These are phyloP conservation scores for Alternaria arborescens DNA, from an alignment of 2,329 filamentous ascomycete genomes.

Conservation along the genomic window DNA sequence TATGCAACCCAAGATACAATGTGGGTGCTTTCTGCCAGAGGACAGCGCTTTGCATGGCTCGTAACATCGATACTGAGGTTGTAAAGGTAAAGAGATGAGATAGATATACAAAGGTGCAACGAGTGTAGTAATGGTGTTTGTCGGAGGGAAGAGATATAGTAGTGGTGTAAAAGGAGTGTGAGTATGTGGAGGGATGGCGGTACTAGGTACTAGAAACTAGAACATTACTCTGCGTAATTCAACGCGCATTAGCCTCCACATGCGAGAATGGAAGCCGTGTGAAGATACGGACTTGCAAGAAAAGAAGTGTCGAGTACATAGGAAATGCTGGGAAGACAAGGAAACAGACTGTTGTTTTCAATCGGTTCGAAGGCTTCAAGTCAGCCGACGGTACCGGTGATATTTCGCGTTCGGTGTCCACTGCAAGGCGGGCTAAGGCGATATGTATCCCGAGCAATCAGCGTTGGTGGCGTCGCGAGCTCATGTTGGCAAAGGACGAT, in stretches of 20 bases:
- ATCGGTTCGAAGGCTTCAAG: conserved; percentile 4
- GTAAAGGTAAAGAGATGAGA: conserved; percentile 9
- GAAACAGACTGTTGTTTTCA: background rate
- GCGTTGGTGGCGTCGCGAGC: conserved; percentile 14
- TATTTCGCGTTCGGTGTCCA: background rate
- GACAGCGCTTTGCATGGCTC: conserved; percentile 23
- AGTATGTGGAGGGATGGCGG: conserved; percentile 29
- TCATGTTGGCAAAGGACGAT: conserved; percentile 9
- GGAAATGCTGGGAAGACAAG: background rate
- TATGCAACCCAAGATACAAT: conserved; percentile 3
- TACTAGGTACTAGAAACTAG: conserved; percentile 44
- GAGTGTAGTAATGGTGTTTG: conserved; percentile 16
- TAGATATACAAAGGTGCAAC: conserved; percentile 24
- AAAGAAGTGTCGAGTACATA: conserved; percentile 18
- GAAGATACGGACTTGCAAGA: conserved; percentile 10
- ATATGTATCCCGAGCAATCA: conserved; percentile 6
- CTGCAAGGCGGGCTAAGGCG: background rate
- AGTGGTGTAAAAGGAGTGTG: conserved; percentile 19
- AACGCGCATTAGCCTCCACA: conserved; percentile 35
- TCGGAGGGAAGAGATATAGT: background rate
- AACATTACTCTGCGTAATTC: conserved; percentile 44
- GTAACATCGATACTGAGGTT: conserved; percentile 22
- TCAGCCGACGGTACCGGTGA: background rate
- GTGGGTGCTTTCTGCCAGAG: conserved; percentile 12
- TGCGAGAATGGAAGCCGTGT: conserved; percentile 16